Evolutionary conservation across 2,329 filamentous ascomycete genomes (phyloP), one percentile per base, ranked within the genome.

Genomic region (Colletotrichum australisinense): DNA sequence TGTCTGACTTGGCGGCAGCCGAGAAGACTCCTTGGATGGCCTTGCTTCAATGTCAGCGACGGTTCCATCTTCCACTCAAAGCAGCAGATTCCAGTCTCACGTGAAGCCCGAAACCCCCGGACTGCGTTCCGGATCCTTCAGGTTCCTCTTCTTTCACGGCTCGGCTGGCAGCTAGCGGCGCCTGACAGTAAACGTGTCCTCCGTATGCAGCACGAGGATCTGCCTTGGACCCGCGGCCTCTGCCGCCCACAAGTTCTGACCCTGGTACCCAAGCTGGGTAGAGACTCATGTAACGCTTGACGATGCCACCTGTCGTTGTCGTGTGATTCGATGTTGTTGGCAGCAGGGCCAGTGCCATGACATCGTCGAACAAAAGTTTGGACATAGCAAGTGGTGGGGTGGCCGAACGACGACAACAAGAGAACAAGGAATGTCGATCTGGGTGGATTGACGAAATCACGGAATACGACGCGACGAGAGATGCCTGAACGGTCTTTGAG

Each of bases 21-120:
- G 87, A 87, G 77, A 90, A 91, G 76, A 85, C 88, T 9, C 88
- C 89, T 76, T 90, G 87, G 26, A 91, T 87, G 9, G 88, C 86
- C 88, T 90, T 49, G 8, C 11, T 12, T 4, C 19, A 6, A 28
- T 22, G 53, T 75, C 49, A 74, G 72, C 49, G 16, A 60, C 3
- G 8, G 22, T 11, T 5, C 1, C 5, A 55, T 19, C 14, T 56
- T 24, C 12, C 14, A 24, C 4, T 16, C 24, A 8, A 35, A 12
- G 28, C 22, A 24, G 26, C 12, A 16, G n/a, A 16, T 4, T 19
- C 42, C 5, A n/a, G 28, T 79, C 83, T 76, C 72, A 85, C 84
- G 76, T 85, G 83, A 57, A 85, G 82, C 1, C 80, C 81, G 3
- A 83, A 78, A 11, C 67, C 78, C 4, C 74, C 76, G 12, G 52